phyloP scores from a whole-genome alignment of 192 early-diverging fungal species.

The Diversispora epigaea region DNA sequence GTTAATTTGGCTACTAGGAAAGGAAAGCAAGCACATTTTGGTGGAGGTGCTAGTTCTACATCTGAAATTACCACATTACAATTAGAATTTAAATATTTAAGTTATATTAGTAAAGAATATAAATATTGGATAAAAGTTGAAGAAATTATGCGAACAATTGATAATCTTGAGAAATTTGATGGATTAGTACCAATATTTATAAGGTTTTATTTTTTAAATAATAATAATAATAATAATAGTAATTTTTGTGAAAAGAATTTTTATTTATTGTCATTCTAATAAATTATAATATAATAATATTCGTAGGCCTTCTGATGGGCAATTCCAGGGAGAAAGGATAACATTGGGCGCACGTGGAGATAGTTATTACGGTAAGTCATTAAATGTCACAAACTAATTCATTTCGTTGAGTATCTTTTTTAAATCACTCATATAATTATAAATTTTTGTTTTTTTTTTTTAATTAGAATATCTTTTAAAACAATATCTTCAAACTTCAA shows the following conservation, averaged over 20 bases:
- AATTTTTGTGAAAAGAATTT: too few species aligned
- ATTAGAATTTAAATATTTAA: constrained; percentile 84
- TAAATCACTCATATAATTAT: neutral
- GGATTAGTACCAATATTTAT: constrained; percentile 80
- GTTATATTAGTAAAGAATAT: constrained; percentile 69
- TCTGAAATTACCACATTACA: constrained; percentile 85
- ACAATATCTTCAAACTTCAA: constrained; percentile 75
- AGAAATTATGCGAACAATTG: constrained; percentile 55
- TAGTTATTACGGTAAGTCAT: constrained; percentile 79
- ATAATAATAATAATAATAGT: too few species aligned
- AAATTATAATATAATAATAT: neutral
- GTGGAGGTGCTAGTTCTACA: constrained; percentile 54
- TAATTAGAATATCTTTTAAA: constrained; percentile 85
- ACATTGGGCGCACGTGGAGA: constrained; percentile 81
- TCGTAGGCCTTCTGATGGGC: constrained; percentile 51
- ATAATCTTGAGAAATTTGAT: constrained; percentile 52
- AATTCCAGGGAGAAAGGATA: constrained; percentile 59
- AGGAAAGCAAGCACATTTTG: constrained; percentile 53
- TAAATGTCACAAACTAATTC: neutral
- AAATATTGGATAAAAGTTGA: constrained; percentile 75
- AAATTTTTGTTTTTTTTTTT: constrained; percentile 2
- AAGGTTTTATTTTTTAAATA: constrained; percentile 33
- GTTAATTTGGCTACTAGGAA: constrained; percentile 52
- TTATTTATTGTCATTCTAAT: neutral
- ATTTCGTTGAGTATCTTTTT: neutral